Evolutionary conservation across 306 rosid genomes (phyloP), one percentile per base, ranked within the genome.

Genomic region (Acacia melanoxylon): DNA sequence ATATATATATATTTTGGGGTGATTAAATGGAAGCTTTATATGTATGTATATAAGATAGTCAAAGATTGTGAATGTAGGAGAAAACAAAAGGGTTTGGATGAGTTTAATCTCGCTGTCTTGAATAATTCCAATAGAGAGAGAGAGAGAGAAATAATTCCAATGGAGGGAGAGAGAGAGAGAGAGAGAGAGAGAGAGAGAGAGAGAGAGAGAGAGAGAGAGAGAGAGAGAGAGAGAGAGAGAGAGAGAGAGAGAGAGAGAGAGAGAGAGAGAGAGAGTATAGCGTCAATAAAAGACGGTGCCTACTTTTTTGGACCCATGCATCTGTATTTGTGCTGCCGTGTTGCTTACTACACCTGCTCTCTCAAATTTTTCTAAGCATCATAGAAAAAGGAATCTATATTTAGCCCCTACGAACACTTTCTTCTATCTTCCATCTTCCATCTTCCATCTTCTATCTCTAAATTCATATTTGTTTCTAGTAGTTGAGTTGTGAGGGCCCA

Each of bases 201-300:
- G 25, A 13, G 54, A 83, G 54, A 14, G 54, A 48, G 44, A 80
- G 77, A 54, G 68, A 74, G 58, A 52, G 25, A 13, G 54, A 83
- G 54, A 14, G 54, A n/a, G n/a, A n/a, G n/a, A n/a, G n/a, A n/a
- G n/a, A n/a, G n/a, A n/a, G n/a, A n/a, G n/a, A n/a, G n/a, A n/a
- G 56, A n/a, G n/a, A n/a, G n/a, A n/a, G n/a, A n/a, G n/a, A n/a
- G n/a, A n/a, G n/a, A 49, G 59, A 78, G 78, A 62, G 65, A 52
- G 25, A 13, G 54, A 83, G 54, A 14, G 54, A 48, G 44, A 80
- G 77, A 54, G 68, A 74, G 58, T 5, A 0, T 58, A 81, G 72
- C 75, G 86, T 92, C 94, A 88, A 89, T 72, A 86, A 85, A 85
- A 89, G 92, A 78, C 97, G 97, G 97, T 92, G 97, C 97, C 97